Evolutionary conservation across 2,329 filamentous ascomycete species (phyloP), one percentile per base, ranked within the genome.

Genomic region (Fusarium penzigii): DNA sequence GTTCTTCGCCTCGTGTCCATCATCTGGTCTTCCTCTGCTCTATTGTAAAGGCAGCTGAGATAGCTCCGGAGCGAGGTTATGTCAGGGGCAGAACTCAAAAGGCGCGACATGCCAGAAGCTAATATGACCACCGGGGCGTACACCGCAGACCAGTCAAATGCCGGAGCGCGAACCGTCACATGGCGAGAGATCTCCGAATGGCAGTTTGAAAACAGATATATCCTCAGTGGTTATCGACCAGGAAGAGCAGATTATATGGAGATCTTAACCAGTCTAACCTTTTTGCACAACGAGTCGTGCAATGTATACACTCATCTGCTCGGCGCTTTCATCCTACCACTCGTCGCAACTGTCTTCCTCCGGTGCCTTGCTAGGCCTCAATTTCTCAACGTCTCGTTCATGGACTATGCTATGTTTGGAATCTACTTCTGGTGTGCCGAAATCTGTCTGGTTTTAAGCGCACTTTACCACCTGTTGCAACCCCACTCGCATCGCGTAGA

Each of bases 401-500:
- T 38, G 5, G 53, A 56, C 44, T 53, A 53, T 40, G 42, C 42
- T 32, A 49, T 58, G 52, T 60, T 60, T 39, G 40, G 25, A 17
- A 44, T 58, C 17, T 59, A 53, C 47, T 53, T 55, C 41, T 57
- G 38, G 20, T 55, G 43, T 20, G 58, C 58, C 1, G 58, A 58
- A 46, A 45, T 25, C 29, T 55, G 53, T 39, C 39, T 57, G 10
- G 17, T 56, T 14, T 52, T 53, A 9, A 58, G 53, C 42, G 44
- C 53, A 11, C 46, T 44, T 13, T 59, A 55, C 46, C 58, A 59
- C 40, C 43, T 56, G 5, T 11, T 61, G 42, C 16, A 38, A 42
- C 29, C 44, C 16, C 58, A 59, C 49, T 55, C 56, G 16, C 48
- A 48, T 17, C n/a, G 50, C 12, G 51, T 54, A n/a, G 58, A 59